phyloP scores from a whole-genome alignment of 768 basidiomycete species.

The Cyclocybe cylindracea region DNA sequence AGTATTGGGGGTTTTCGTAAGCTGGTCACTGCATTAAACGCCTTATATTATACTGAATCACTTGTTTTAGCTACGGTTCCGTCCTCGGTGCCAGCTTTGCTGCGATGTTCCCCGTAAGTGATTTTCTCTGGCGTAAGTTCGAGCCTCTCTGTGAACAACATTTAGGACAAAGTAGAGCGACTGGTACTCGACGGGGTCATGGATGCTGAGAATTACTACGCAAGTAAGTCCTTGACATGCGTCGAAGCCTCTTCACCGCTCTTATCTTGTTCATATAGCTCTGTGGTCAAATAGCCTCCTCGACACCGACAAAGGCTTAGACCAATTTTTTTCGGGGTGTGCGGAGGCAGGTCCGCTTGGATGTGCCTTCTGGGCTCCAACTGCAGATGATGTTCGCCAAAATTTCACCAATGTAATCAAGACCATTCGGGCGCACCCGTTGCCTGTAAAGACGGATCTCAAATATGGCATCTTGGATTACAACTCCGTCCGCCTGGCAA shows the following conservation, averaged over 20 bases:
- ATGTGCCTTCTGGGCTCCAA: constrained; percentile 39
- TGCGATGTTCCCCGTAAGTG: constrained; percentile 32
- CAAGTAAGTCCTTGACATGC: constrained; percentile 21
- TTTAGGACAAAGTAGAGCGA: constrained; percentile 36
- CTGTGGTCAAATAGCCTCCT: constrained; percentile 35
- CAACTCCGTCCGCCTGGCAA: constrained; percentile 20
- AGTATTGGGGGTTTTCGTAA: constrained; percentile 35
- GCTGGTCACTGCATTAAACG: background rate
- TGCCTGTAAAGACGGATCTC: constrained; percentile 29
- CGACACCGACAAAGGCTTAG: constrained; percentile 37
- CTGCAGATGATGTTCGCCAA: constrained; percentile 27
- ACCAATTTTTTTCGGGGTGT: constrained; percentile 36
- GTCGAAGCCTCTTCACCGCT: background rate
- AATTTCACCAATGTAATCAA: constrained; percentile 35
- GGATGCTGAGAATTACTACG: constrained; percentile 39
- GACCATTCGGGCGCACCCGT: constrained; percentile 26
- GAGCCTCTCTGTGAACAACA: constrained; percentile 17
- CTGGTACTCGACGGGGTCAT: constrained; percentile 42
- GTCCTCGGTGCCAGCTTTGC: constrained; percentile 32
- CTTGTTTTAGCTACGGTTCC: constrained; percentile 22
- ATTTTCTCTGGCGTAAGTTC: background rate
- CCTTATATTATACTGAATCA: background rate
- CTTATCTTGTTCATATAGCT: constrained; percentile 17
- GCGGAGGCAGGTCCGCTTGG: constrained; percentile 31
- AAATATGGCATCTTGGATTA: constrained; percentile 39